These are phyloP conservation scores for Monilinia fructigena DNA, from an alignment of 2,329 filamentous ascomycete species.

Conservation along the genomic window DNA sequence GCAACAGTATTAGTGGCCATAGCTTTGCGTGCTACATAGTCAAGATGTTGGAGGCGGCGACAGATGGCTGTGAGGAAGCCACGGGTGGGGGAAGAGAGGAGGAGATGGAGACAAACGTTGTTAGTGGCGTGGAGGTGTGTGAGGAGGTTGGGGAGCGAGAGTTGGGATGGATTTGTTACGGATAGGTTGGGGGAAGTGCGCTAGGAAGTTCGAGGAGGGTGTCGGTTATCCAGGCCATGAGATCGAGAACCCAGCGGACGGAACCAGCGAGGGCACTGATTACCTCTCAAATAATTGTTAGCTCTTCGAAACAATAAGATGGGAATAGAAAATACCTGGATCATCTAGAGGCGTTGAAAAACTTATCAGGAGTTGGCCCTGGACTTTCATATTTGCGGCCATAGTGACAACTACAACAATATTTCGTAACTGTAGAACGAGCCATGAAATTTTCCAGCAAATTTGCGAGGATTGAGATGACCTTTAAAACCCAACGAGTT, in stretches of 20 bases:
- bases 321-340: conserved; percentile 47
- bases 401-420: conserved; percentile 65
- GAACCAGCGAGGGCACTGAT: conserved; percentile 71
- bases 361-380: conserved; percentile 55
- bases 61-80: conserved; percentile 69
- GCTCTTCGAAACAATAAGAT: not conserved
- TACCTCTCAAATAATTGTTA: conserved; percentile 53
- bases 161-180: conserved; percentile 47
- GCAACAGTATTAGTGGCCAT: conserved; percentile 27
- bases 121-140: conserved; percentile 54
- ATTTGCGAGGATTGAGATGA: conserved; percentile 58
- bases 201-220: conserved; percentile 56
- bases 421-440: conserved; percentile 72
- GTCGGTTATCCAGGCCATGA: conserved; percentile 63
- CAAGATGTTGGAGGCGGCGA: conserved; percentile 60
- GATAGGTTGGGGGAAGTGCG: conserved; percentile 47
- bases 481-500: conserved; percentile 73
- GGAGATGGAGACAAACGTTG: conserved; percentile 58
- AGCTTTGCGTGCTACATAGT: conserved; percentile 42
- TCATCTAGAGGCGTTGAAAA: conserved; percentile 59
- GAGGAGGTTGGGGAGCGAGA: conserved; percentile 49
- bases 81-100: conserved; percentile 73
- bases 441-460: conserved; percentile 74
- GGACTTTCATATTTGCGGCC: conserved; percentile 50
- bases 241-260: conserved; percentile 74